Evolutionary conservation across 768 basidiomycete genomes (phyloP).

Genomic region (Termitomyces sp.): DNA sequence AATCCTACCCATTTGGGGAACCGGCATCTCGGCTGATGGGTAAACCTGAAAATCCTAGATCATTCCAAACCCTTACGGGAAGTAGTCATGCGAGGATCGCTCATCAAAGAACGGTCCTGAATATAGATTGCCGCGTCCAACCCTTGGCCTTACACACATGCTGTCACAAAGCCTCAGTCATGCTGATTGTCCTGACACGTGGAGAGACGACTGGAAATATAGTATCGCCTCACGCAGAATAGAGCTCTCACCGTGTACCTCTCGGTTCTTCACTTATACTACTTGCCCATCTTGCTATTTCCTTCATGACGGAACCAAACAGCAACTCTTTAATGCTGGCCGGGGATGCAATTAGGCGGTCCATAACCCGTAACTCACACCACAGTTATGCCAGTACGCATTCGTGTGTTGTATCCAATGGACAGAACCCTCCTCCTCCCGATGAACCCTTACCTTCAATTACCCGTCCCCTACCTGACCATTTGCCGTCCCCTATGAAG

Average conservation of each 20-base stretch:
- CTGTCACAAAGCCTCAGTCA: not conserved
- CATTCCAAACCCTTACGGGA: too few species aligned
- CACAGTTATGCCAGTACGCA: conserved; percentile 25
- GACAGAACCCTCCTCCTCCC: conserved; percentile 25
- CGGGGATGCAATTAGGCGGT: conserved; percentile 13
- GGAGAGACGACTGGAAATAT: not conserved
- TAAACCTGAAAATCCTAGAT: too few species aligned
- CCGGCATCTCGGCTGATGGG: too few species aligned
- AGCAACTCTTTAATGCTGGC: conserved; percentile 13
- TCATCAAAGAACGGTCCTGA: too few species aligned
- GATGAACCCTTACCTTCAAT: conserved; percentile 15
- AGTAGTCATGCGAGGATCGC: not conserved
- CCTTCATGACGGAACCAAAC: conserved; percentile 10
- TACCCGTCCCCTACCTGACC: conserved; percentile 27
- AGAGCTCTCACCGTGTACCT: not conserved
- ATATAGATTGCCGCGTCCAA: not conserved
- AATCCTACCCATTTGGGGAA: too few species aligned
- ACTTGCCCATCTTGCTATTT: not conserved
- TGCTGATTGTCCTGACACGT: not conserved
- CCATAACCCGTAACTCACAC: conserved; percentile 16
- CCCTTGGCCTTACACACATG: not conserved
- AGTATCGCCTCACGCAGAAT: not conserved
- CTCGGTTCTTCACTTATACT: not conserved
- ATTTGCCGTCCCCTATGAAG: conserved; percentile 20
- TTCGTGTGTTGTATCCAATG: conserved; percentile 34